Base-by-base conservation (phyloP, 768 basidiomycete species). In the Lyophyllum semitale region DNA sequence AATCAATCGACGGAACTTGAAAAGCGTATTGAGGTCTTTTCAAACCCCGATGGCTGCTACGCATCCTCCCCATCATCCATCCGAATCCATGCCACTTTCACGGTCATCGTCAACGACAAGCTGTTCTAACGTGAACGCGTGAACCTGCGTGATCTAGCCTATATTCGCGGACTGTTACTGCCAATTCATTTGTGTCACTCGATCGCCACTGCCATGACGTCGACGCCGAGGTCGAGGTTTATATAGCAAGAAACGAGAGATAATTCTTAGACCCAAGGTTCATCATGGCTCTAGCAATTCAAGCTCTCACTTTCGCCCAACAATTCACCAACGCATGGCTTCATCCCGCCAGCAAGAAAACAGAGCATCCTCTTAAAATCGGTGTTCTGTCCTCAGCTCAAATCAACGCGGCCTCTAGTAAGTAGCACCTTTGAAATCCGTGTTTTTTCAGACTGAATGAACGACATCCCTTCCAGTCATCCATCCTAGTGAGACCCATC, bases 231-330 rank as follows among this genome's bases (percentile, higher is more conserved):
- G 18, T 42, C 11, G 6, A 22, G 23, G 41, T 20, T 42, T 50
- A 50, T 38, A 60, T 53, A 58, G 30, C 30, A 6, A 38, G n/a
- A 18, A n/a, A 2, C 5, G 29, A 11, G 11, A 30, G 29, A 11
- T 30, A 38, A n/a, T 18, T 38, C 37, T 38, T 38, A 38, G 37
- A 38, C 37, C n/a, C 86, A 41, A 48, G 20, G 3, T 25, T 30
- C 86, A 53, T 17, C 51, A 71, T 71, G 68, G 63, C 70, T 2
- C 59, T 67, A 51, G 46, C 63, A 4, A 54, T 67, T 11, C 59
- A 63, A 49, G 48, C 48, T 12, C 50, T 63, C 43, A 67, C 63
- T 2, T 63, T 63, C 41, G 51, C 57, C 18, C 63, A 69, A 20
- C 63, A 69, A 53, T 68, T 63, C 37, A 26, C 54, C 22, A 48